phyloP scores from a whole-genome alignment of 345 rosid species.

The Salix exigua region DNA sequence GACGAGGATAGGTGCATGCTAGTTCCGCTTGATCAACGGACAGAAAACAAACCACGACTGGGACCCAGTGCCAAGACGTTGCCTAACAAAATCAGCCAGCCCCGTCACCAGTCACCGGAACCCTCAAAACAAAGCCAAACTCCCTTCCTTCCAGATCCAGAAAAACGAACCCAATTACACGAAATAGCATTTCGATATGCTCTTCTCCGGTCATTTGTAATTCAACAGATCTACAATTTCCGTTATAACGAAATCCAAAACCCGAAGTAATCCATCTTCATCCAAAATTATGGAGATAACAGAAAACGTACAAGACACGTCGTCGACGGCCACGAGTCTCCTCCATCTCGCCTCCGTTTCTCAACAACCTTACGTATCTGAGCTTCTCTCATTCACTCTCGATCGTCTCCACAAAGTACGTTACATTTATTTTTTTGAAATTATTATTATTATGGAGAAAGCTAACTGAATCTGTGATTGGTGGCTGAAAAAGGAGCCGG shows the following conservation, averaged over 20 bases:
- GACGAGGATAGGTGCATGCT: background rate
- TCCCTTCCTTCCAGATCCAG: background rate
- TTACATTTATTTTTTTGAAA: background rate
- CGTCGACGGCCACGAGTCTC: constrained; percentile 38
- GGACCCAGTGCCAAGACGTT: background rate
- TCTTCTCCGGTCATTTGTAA: background rate
- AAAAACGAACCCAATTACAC: background rate
- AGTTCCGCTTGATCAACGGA: background rate
- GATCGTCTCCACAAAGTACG: constrained; percentile 94
- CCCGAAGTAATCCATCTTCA: background rate
- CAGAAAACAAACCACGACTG: background rate
- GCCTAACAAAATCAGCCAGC: background rate
- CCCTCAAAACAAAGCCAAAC: background rate
- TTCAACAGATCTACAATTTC: constrained; percentile 14
- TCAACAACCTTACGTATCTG: constrained; percentile 92
- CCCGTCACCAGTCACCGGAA: background rate
- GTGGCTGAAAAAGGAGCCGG: constrained; percentile 61
- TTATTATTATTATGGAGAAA: background rate
- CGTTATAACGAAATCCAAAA: background rate
- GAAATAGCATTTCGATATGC: background rate
- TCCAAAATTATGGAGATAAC: constrained; percentile 40
- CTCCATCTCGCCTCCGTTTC: constrained; percentile 78
- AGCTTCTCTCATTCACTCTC: constrained; percentile 97
- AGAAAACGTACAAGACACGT: constrained; percentile 37
- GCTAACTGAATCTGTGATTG: background rate